phyloP scores from a whole-genome alignment of 2,329 filamentous ascomycete species.

The Sarocladium kiliense region DNA sequence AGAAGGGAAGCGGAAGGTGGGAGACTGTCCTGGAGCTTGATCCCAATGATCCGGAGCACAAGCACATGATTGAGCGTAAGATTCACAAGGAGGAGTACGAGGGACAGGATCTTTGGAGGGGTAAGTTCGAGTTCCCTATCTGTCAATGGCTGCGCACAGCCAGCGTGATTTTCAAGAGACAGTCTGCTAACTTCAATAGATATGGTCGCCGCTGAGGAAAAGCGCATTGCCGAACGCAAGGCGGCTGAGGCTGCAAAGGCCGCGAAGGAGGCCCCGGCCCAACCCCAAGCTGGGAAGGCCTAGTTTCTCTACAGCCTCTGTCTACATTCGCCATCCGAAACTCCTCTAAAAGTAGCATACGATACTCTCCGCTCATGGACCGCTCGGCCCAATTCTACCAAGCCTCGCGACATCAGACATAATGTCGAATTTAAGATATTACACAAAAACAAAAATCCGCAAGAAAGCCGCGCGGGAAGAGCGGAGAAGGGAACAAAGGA shows the following conservation, averaged over 20 bases:
- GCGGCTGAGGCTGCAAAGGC: not conserved
- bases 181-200: conserved; percentile 38
- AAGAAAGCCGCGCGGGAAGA: too few species aligned
- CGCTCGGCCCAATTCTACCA: not conserved
- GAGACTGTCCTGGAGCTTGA: conserved; percentile 79
- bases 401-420: too few species aligned
- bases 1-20: conserved; percentile 71
- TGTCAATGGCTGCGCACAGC: not conserved
- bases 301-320: not conserved
- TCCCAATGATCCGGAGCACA: conserved; percentile 75
- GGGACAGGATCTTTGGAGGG: conserved; percentile 91
- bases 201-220: conserved; percentile 79
- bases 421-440: too few species aligned
- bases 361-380: not conserved
- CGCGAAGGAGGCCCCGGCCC: not conserved
- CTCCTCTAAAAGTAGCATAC: too few species aligned
- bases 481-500: too few species aligned
- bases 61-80: conserved; percentile 79
- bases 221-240: conserved; percentile 32
- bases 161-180: not conserved
- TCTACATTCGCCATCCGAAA: not conserved
- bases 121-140: conserved; percentile 38
- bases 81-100: conserved; percentile 83
- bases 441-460: too few species aligned
- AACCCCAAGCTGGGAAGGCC: conserved; percentile 2